phyloP scores from a whole-genome alignment of 139 green algal genomes.

The Penium margaritaceum region DNA sequence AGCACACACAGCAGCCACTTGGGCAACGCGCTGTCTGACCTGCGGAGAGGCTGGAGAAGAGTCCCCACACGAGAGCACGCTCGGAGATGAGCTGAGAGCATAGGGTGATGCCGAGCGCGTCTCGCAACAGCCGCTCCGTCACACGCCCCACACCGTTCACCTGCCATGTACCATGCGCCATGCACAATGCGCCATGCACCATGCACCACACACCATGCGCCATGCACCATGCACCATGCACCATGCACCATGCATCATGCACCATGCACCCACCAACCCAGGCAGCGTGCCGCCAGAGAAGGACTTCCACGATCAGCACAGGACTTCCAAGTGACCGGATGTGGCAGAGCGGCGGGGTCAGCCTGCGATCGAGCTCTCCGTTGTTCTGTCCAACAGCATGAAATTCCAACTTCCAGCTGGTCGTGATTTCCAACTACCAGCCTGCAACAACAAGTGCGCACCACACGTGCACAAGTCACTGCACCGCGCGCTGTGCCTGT shows the following conservation, averaged over 20 bases:
- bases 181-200: neutral
- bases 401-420: too few relatives aligned
- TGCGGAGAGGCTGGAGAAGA: conserved; percentile 43
- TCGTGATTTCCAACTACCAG: too few relatives aligned
- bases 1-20: too few relatives aligned
- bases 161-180: conserved; percentile 13
- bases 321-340: too few relatives aligned
- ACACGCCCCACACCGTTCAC: conserved; percentile 52
- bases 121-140: conserved; percentile 42
- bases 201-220: too few relatives aligned
- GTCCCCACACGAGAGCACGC: conserved; percentile 21
- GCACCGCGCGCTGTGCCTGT: neutral
- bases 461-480: neutral
- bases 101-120: conserved; percentile 35
- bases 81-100: conserved; percentile 48
- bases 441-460: too few relatives aligned
- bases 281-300: too few relatives aligned
- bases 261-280: neutral
- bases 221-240: neutral
- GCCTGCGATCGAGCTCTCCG: too few relatives aligned
- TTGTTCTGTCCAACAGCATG: too few relatives aligned
- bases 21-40: too few relatives aligned
- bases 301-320: too few relatives aligned
- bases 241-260: neutral
- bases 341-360: too few relatives aligned